Conservation (phyloP, 1,139 yeast genomes). For the Dujonia santamariae region DNA sequence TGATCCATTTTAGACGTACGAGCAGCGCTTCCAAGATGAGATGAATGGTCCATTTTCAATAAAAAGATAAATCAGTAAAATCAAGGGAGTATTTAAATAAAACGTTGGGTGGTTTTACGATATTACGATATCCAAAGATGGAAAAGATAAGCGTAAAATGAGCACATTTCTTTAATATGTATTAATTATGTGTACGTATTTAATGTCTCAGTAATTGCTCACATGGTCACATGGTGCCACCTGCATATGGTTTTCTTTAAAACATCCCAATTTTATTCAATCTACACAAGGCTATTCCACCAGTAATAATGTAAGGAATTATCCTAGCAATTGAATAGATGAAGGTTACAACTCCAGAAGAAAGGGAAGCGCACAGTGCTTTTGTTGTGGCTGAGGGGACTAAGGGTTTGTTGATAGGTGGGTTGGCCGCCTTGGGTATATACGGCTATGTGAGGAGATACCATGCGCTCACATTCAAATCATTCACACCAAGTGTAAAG, state of each 20-base stretch:
- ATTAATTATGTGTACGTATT: no score
- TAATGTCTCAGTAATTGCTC: no score
- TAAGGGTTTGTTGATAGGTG: slow-evolving; percentile 41
- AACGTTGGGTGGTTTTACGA: no score
- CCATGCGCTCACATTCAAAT: slow-evolving; percentile 32
- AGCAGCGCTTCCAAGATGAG: slow-evolving; percentile 4
- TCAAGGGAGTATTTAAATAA: no score
- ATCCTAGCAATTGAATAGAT: no score
- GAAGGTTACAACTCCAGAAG: slow-evolving; percentile 41
- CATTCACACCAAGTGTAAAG: slow-evolving; percentile 39
- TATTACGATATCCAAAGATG: no score
- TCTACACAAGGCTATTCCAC: no score
- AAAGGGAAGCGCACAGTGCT: slow-evolving; percentile 39
- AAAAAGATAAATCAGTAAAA: slow-evolving; percentile 3
- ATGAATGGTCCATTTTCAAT: slow-evolving; percentile 6
- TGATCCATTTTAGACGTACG: slow-evolving; percentile 24
- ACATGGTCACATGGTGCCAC: no score
- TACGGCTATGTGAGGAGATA: slow-evolving; percentile 31
- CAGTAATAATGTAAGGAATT: no score
- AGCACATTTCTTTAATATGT: no score
- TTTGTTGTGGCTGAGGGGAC: slow-evolving; percentile 36
- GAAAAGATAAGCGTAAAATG: no score
- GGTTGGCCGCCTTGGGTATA: slow-evolving; percentile 30
- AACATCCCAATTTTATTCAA: no score
- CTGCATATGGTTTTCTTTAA: not conserved